A percentile compares a stretch with the other conserved stretches of the same genome.
Evolutionary conservation across 2,329 filamentous ascomycete genomes (phyloP).

Genomic region (Penicillium nordicum): DNA sequence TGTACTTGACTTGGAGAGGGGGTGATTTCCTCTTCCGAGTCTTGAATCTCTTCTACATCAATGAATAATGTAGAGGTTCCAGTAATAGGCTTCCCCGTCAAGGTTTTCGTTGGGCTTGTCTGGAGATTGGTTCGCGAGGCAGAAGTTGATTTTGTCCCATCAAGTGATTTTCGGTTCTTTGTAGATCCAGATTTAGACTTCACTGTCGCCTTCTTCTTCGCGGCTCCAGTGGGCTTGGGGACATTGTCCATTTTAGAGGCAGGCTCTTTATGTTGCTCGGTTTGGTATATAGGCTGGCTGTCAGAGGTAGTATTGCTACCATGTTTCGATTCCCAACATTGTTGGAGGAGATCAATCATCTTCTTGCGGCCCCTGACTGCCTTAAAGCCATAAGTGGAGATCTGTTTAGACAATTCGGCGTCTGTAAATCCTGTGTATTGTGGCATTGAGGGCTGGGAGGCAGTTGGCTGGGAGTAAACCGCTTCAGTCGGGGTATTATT

Average conservation of each 20-base stretch:
- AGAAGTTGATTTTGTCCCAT: not conserved
- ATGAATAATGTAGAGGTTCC: constrained; percentile 16
- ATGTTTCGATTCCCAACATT: constrained; percentile 66
- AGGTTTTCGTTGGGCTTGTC: not conserved
- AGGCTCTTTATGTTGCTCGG: not conserved
- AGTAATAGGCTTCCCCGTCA: not conserved
- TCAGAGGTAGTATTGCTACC: constrained; percentile 12
- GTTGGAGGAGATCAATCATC: constrained; percentile 67
- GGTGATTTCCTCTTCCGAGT: constrained; percentile 36
- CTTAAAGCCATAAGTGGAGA: constrained; percentile 69
- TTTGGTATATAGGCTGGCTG: not conserved
- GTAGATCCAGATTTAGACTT: constrained; percentile 5
- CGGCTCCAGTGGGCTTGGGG: not conserved
- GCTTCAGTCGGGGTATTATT: not conserved
- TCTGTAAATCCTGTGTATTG: constrained; percentile 62
- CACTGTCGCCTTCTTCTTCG: constrained; percentile 12
- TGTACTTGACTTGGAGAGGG: constrained; percentile 30
- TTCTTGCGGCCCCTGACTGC: constrained; percentile 63
- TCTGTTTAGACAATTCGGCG: constrained; percentile 58
- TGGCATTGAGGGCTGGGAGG: constrained; percentile 42
- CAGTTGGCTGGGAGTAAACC: not conserved
- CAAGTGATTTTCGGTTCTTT: not conserved
- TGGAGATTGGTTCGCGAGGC: not conserved
- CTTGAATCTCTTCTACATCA: constrained; percentile 38
- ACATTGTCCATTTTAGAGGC: not conserved